A percentile compares a stretch with the other conserved stretches of the same genome.
These are phyloP conservation scores for Tulasnella sp. DNA, from an alignment of 768 basidiomycete species.

Conservation along the genomic window DNA sequence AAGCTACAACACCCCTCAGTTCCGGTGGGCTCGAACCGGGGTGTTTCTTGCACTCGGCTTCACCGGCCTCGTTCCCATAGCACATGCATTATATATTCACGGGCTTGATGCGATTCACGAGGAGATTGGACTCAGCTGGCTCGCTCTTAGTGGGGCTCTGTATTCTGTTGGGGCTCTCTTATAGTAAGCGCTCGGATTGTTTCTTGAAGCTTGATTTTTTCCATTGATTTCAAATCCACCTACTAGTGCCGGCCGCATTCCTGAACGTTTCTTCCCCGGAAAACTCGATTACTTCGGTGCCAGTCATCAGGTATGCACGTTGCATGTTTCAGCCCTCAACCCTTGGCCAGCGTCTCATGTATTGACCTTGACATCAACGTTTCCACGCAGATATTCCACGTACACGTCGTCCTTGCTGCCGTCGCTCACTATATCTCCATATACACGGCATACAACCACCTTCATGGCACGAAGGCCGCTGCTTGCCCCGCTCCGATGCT, in stretches of 20 bases:
- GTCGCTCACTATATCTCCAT: slow-evolving; percentile 51
- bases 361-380: background rate
- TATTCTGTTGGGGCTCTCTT: slow-evolving; percentile 72
- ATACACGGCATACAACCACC: slow-evolving; percentile 44
- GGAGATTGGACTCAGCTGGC: slow-evolving; percentile 60
- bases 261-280: slow-evolving; percentile 63
- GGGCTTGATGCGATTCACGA: slow-evolving; percentile 42
- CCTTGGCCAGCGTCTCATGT: too few relatives aligned
- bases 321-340: background rate
- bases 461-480: slow-evolving; percentile 30
- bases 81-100: slow-evolving; percentile 48
- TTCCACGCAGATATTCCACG: slow-evolving; percentile 63
- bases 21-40: slow-evolving; percentile 60
- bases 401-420: slow-evolving; percentile 62
- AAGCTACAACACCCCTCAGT: slow-evolving; percentile 60
- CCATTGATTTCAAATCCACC: slow-evolving; percentile 18
- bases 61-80: slow-evolving; percentile 52
- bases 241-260: slow-evolving; percentile 66
- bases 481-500: slow-evolving; percentile 2
- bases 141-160: slow-evolving; percentile 52
- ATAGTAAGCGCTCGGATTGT: slow-evolving; percentile 48
- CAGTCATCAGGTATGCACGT: slow-evolving; percentile 39
- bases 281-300: slow-evolving; percentile 66
- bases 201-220: slow-evolving; percentile 7
- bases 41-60: slow-evolving; percentile 73